A percentile compares a stretch with the other conserved stretches of the same genome.
Conservation (phyloP, 2,329 filamentous ascomycete genomes). For the Bipolaris bicolor region DNA sequence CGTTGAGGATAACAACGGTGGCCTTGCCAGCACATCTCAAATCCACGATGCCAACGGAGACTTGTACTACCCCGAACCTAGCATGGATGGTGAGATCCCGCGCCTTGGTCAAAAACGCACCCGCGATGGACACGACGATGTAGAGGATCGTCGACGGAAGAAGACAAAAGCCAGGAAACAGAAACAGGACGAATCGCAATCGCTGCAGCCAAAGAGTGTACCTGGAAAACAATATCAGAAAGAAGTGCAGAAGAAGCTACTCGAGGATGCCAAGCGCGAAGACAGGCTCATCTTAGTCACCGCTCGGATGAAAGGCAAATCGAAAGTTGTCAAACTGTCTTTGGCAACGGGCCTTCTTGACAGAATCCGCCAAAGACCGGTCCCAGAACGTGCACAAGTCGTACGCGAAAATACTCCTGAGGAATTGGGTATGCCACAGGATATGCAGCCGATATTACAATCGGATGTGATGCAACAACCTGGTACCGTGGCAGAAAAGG, state of each 20-base stretch:
- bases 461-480: slow-evolving; percentile 43
- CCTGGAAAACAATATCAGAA: slow-evolving; percentile 56
- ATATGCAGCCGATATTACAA: slow-evolving; percentile 42
- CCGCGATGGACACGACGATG: slow-evolving; percentile 37
- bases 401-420: slow-evolving; percentile 26
- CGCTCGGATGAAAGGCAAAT: slow-evolving; percentile 54
- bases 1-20: slow-evolving; percentile 31
- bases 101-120: slow-evolving; percentile 42
- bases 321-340: slow-evolving; percentile 51
- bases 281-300: slow-evolving; percentile 55
- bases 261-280: slow-evolving; percentile 51
- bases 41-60: slow-evolving; percentile 21
- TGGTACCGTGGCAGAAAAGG: slow-evolving; percentile 28
- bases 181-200: slow-evolving; percentile 45
- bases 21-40: slow-evolving; percentile 4
- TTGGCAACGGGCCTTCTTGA: slow-evolving; percentile 48
- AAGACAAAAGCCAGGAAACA: slow-evolving; percentile 33
- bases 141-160: slow-evolving; percentile 25
- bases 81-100: slow-evolving; percentile 36
- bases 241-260: slow-evolving; percentile 53
- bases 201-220: slow-evolving; percentile 49
- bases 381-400: slow-evolving; percentile 29
- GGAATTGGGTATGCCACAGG: slow-evolving; percentile 32
- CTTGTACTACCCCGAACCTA: slow-evolving; percentile 34
- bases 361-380: slow-evolving; percentile 42